Evolutionary conservation across 345 rosid genomes (phyloP), one percentile per base, ranked within the genome.

Genomic region (Salix caprea): DNA sequence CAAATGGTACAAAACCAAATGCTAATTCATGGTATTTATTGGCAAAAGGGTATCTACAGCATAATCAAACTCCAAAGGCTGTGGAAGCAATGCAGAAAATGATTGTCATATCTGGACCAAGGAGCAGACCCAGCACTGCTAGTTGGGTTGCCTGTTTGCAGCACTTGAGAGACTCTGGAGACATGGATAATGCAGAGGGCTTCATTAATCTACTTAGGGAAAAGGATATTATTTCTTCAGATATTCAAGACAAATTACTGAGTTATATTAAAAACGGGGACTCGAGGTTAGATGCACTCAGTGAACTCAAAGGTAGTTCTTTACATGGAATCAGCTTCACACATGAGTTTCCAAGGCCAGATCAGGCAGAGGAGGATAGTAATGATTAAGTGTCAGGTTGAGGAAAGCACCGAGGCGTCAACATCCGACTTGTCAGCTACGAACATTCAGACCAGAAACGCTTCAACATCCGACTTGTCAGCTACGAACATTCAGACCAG

Each of bases 21-120:
- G 67, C 40, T 15, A 14, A 0, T 44, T 46, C 88, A 23, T 86
- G 87, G 86, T 76, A 65, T 60, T 48, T 8, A 61, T 50, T 87
- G 79, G 85, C 82, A 7, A 66, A 3, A 3, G 82, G 83, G 28
- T 66, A 80, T 70, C 73, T 84, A 65, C 12, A 72, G 69, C 37
- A 44, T 67, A 70, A 75, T 72, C 48, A 82, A 68, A 39, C 65
- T 40, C 70, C 7, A 7, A 52, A 82, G 36, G 88, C 85, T 4
- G 79, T 74, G 46, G 82, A 79, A 10, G 78, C 77, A 8, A 65
- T 85, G 87, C 72, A 78, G 82, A 70, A 81, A 72, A 85, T 83
- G 73, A 21, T 82, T 18, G 14, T 24, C n/a, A 28, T 67, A 77
- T 77, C 70, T 46, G 12, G 6, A n/a, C 32, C 70, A 7, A 9